Conservation (phyloP, 148 eudicot species). For the Hydrangea macrophylla region DNA sequence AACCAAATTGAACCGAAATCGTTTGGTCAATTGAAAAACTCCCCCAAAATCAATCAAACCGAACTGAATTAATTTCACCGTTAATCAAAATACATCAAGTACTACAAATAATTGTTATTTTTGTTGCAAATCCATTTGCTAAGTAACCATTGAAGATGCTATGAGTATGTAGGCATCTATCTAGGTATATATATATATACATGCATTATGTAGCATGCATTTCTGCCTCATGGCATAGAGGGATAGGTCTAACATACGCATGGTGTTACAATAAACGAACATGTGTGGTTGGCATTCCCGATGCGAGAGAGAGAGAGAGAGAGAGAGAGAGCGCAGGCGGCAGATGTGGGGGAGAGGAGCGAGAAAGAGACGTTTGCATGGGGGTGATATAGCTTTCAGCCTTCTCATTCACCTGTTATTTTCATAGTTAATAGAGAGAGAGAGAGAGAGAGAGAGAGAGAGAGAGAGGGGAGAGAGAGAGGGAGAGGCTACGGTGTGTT, state of each 20-base stretch:
- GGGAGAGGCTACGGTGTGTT: too few species aligned
- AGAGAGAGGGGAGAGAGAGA: too few species aligned
- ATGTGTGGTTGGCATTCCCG: conserved; percentile 29
- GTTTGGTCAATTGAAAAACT: too few species aligned
- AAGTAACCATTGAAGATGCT: too few species aligned
- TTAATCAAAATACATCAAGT: too few species aligned
- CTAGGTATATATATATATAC: conserved; percentile 11
- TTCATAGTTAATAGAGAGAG: conserved; percentile 27
- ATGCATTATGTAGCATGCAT: conserved; percentile 6
- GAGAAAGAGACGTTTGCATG: conserved; percentile 68
- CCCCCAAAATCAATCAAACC: too few species aligned
- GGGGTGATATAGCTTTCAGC: conserved; percentile 25
- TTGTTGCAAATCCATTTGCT: too few species aligned
- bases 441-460: too few species aligned
- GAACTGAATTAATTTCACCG: too few species aligned
- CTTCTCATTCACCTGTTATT: conserved; percentile 50
- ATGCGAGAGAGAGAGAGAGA: conserved; percentile 11
- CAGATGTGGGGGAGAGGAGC: conserved; percentile 55
- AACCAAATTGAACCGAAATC: too few species aligned
- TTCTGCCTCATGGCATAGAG: neutral
- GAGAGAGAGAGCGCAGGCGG: conserved; percentile 32
- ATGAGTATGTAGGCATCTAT: too few species aligned
- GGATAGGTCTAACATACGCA: neutral
- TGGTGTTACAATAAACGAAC: conserved; percentile 7
- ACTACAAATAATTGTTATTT: too few species aligned